These are phyloP conservation scores for Hortaea sp. DNA, from an alignment of 2,329 filamentous ascomycete genomes.

Conservation along the genomic window DNA sequence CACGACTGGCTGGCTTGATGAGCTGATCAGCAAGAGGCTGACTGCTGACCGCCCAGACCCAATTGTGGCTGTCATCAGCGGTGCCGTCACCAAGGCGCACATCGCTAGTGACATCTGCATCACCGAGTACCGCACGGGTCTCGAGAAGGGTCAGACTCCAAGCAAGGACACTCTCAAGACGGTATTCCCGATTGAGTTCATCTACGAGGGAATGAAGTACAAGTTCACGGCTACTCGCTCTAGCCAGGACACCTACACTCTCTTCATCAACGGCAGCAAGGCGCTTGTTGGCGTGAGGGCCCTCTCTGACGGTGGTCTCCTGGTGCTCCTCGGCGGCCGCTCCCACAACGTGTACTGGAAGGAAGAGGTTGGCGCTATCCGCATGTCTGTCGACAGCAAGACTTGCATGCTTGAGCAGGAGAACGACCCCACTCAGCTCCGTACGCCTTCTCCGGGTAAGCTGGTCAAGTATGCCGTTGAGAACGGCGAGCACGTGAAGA, in stretches of 20 bases:
- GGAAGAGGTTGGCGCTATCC: slow-evolving; percentile 91
- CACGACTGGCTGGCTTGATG: slow-evolving; percentile 95
- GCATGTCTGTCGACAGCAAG: slow-evolving; percentile 94
- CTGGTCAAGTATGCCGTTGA: slow-evolving; percentile 96
- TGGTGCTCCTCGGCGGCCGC: slow-evolving; percentile 81
- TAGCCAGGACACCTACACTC: slow-evolving; percentile 84
- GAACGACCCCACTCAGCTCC: slow-evolving; percentile 94
- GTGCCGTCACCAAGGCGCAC: slow-evolving; percentile 90
- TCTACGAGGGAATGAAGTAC: slow-evolving; percentile 92
- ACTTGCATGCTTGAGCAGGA: slow-evolving; percentile 96
- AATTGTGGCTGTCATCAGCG: slow-evolving; percentile 87
- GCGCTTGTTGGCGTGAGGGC: slow-evolving; percentile 87
- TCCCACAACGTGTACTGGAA: slow-evolving; percentile 99
- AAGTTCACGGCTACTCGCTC: slow-evolving; percentile 96
- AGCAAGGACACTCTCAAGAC: slow-evolving; percentile 96
- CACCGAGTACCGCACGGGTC: slow-evolving; percentile 71
- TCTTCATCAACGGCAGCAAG: slow-evolving; percentile 98
- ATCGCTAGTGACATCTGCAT: slow-evolving; percentile 86
- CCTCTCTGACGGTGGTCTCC: slow-evolving; percentile 83
- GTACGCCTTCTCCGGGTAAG: slow-evolving; percentile 91
- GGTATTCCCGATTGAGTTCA: slow-evolving; percentile 95
- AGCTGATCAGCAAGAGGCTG: slow-evolving; percentile 95
- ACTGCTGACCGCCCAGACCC: slow-evolving; percentile 92
- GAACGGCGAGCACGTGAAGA: slow-evolving; percentile 84
- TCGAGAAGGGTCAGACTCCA: slow-evolving; percentile 96